Percentiles rank a stretch among this genome's conserved stretches.
These are phyloP conservation scores for Lagerstroemia fauriei DNA, from an alignment of 441 rosid genomes.

Conservation along the genomic window DNA sequence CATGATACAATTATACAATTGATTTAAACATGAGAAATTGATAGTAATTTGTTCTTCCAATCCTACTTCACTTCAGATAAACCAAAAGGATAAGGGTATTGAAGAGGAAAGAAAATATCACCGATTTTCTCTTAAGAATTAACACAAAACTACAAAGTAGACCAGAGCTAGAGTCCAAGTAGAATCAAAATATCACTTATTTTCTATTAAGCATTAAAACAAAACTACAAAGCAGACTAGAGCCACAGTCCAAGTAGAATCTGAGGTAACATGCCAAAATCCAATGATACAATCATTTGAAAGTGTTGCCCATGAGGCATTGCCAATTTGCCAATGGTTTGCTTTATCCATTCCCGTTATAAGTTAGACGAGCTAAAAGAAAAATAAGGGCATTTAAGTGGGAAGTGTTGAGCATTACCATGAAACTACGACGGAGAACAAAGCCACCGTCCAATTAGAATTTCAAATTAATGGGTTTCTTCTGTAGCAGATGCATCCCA, in stretches of 20 bases:
- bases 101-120: neutral
- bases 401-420: conserved; percentile 49
- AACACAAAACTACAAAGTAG: neutral
- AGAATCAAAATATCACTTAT: neutral
- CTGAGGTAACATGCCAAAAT: neutral
- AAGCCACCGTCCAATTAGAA: conserved; percentile 60
- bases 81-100: neutral
- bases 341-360: conserved; percentile 6
- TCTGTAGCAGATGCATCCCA: conserved; percentile 83
- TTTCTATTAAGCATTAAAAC: neutral
- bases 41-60: no score
- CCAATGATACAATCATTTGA: neutral
- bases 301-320: neutral
- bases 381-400: neutral
- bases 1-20: no score
- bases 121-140: neutral
- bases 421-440: conserved; percentile 67
- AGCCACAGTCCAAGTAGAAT: neutral
- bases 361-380: neutral
- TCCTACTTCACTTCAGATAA: neutral
- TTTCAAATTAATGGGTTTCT: conserved; percentile 50
- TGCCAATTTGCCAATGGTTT: neutral
- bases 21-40: neutral
- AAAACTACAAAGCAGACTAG: neutral
- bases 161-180: neutral